phyloP scores from a whole-genome alignment of 106 monocot species.

The Allium sativum region DNA sequence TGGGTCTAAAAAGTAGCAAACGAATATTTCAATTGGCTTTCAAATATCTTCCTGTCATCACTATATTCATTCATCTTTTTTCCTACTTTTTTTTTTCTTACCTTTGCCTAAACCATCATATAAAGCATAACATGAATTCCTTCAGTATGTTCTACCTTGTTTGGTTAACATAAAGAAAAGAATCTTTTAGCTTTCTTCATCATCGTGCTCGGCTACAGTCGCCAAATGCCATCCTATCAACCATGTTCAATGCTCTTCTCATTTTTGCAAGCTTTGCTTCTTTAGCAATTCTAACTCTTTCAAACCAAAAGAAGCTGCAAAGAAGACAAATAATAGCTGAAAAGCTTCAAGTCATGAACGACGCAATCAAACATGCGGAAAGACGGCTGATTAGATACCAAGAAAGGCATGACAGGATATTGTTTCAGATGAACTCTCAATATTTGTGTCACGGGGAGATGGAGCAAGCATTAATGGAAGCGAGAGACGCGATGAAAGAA shows the following conservation, averaged over 20 bases:
- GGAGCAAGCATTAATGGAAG: slow-evolving; percentile 13
- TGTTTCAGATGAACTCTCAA: slow-evolving; percentile 17
- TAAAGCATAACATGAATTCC: too few species aligned
- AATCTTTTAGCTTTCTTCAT: too few species aligned
- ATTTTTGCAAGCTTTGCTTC: slow-evolving; percentile 9
- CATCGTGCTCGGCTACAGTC: too few species aligned
- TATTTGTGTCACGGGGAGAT: slow-evolving; percentile 11
- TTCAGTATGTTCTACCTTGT: too few species aligned
- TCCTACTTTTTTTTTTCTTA: too few species aligned
- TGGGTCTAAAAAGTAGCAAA: too few species aligned
- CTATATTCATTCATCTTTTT: too few species aligned
- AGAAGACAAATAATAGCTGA: slow-evolving; percentile 5
- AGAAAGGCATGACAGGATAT: slow-evolving; percentile 27
- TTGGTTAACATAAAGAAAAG: too few species aligned
- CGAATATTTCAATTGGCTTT: too few species aligned
- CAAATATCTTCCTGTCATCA: too few species aligned
- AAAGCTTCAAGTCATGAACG: slow-evolving; percentile 6
- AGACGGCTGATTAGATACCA: slow-evolving; percentile 6
- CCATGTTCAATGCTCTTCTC: background rate
- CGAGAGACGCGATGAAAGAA: slow-evolving; percentile 13
- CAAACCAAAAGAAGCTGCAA: slow-evolving; percentile 7
- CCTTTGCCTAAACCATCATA: too few species aligned
- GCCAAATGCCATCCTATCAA: too few species aligned
- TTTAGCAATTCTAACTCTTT: slow-evolving; percentile 1
- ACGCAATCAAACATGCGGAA: slow-evolving; percentile 2